Base-by-base conservation (phyloP, 768 basidiomycete genomes). In the Imleria badia region DNA sequence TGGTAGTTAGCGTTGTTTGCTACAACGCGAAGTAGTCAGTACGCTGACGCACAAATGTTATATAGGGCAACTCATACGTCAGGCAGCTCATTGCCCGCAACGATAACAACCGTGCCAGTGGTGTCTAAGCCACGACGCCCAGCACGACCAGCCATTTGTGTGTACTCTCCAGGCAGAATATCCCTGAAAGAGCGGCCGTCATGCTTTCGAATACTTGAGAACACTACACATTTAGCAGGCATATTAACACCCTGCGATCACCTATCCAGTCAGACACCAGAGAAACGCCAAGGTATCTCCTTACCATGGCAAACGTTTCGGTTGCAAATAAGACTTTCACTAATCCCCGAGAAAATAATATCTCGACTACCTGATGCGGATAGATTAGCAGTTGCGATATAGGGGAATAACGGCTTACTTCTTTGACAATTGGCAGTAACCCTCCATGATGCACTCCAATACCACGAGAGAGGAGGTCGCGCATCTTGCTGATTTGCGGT, bases 381-480 rank as follows among this genome's bases (percentile, higher is more conserved):
- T 47, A 13, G 19, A 53, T 63, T 11, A 56, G 45, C 35, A 36
- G n/a, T 2, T 26, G 43, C 41, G 29, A 51, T 26, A 20, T 10
- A 15, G 40, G 22, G 29, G 2, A 17, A 41, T 41, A n/a, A 44
- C 17, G 12, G 59, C 77, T 30, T 45, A 92, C 94, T 78, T 96
- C 97, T 78, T 99, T 99, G 51, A 99, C 92, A 33, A 99, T 88
- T 6, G 97, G 97, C 10, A 99, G 74, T 15, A 99, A 78, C 4
- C 97, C 97, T 41, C 97, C 97, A 63, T 99, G 97, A 70, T 99
- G 97, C 3, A 99, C 90, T 6, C 95, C 97, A 50, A 99, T 96
- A 36, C 97, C 97, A 46, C 97, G 84, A 35, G 86, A 84, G 10
- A 99, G 81, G 39, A 98, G 73, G 61, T 95, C 90, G 14, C 91